Evolutionary conservation across 345 rosid species (phyloP).

Genomic region (Eutrema heterophyllum): DNA sequence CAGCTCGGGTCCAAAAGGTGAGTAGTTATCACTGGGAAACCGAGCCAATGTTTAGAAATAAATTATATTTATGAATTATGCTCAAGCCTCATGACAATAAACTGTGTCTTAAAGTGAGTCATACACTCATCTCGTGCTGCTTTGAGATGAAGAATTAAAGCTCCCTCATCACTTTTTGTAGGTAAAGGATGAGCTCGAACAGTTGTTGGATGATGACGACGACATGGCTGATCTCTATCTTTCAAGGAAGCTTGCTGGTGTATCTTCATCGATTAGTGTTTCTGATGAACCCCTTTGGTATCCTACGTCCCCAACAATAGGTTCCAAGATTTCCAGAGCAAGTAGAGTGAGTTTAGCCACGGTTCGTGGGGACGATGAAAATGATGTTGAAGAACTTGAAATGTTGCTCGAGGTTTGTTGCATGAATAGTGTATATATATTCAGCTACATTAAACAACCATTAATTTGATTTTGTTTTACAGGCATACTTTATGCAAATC

Average conservation of each 20-base stretch:
- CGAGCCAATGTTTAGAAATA: background rate
- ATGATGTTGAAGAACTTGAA: constrained; percentile 96
- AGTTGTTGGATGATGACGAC: constrained; percentile 83
- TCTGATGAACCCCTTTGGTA: constrained; percentile 67
- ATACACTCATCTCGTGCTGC: background rate
- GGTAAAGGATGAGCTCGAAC: constrained; percentile 96
- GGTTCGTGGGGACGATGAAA: constrained; percentile 76
- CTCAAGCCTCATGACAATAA: background rate
- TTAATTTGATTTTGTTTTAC: constrained; percentile 17
- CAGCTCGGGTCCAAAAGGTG: constrained; percentile 90
- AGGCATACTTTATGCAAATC: constrained; percentile 92
- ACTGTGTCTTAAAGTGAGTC: background rate
- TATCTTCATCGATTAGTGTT: constrained; percentile 59
- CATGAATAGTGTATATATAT: background rate
- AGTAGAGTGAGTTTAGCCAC: constrained; percentile 78
- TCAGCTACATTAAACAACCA: background rate
- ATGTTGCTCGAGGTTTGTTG: constrained; percentile 87
- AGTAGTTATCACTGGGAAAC: background rate
- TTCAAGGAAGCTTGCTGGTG: constrained; percentile 71
- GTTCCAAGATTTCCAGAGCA: constrained; percentile 90
- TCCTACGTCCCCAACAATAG: constrained; percentile 81
- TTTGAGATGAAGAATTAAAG: background rate
- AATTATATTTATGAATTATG: background rate
- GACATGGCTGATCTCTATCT: constrained; percentile 93
- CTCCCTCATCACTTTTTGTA: constrained; percentile 21